Evolutionary conservation across 116 monocot species (phyloP).

Genomic region (Posidonia oceanica): DNA sequence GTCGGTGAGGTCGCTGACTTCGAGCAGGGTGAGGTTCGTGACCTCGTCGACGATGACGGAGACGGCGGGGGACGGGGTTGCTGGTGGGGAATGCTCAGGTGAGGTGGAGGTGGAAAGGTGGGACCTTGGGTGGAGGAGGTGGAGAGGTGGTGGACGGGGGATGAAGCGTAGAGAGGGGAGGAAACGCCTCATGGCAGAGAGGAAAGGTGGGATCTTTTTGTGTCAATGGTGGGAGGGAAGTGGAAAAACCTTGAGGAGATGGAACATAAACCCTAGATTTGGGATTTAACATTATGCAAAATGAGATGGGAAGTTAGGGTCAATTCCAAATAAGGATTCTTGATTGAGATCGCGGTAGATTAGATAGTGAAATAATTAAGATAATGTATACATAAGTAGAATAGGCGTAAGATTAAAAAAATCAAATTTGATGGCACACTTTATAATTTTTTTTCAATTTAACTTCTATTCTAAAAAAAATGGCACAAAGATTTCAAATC

Average conservation of each 20-base stretch:
- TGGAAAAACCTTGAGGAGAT: not conserved
- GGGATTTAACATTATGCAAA: no score
- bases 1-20: slow-evolving; percentile 65
- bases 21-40: slow-evolving; percentile 74
- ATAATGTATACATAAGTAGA: no score
- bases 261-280: not conserved
- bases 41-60: slow-evolving; percentile 74
- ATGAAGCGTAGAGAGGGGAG: not conserved
- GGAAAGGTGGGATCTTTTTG: not conserved
- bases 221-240: not conserved
- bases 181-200: not conserved
- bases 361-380: no score
- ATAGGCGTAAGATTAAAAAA: no score
- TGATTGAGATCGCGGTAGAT: no score
- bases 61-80: slow-evolving; percentile 26
- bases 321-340: no score
- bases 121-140: not conserved
- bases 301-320: no score
- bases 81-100: not conserved
- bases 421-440: no score
- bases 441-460: no score
- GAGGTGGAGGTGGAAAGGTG: slow-evolving; percentile 2
- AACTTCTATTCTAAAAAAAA: no score
- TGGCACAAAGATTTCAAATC: no score
- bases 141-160: not conserved